phyloP scores from a whole-genome alignment of 2,329 filamentous ascomycete genomes.

The Claviceps sp. region DNA sequence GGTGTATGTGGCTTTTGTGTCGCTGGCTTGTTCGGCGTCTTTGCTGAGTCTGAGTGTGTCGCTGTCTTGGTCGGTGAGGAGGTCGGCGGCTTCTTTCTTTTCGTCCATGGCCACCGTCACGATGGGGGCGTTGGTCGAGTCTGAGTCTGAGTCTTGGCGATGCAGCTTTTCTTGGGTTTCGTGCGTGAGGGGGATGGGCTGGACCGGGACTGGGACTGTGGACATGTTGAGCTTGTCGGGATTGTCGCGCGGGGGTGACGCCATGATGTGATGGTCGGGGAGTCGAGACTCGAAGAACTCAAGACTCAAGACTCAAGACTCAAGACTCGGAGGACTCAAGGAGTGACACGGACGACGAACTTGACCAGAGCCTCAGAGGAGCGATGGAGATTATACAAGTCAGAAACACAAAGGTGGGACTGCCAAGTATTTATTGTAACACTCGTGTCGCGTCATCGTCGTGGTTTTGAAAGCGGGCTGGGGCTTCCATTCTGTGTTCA shows the following conservation, averaged over 20 bases:
- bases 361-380: no score
- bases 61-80: neutral
- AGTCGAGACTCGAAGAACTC: neutral
- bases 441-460: no score
- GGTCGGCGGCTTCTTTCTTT: neutral
- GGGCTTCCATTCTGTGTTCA: no score
- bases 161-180: neutral
- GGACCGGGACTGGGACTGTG: neutral
- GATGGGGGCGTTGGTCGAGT: neutral
- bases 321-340: no score
- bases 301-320: no score
- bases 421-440: no score
- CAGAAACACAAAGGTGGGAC: no score
- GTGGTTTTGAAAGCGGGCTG: no score
- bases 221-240: neutral
- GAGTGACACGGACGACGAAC: no score
- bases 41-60: constrained; percentile 1
- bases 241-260: neutral
- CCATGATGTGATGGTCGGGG: neutral
- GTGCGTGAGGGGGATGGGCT: neutral
- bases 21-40: constrained; percentile 3
- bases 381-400: no score
- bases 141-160: neutral
- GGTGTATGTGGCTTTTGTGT: constrained; percentile 6
- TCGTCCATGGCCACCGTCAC: constrained; percentile 23